A percentile compares a stretch with the other conserved stretches of the same genome.
phyloP scores from a whole-genome alignment of 78 protist species.

The Dictyostelium discoideum region DNA sequence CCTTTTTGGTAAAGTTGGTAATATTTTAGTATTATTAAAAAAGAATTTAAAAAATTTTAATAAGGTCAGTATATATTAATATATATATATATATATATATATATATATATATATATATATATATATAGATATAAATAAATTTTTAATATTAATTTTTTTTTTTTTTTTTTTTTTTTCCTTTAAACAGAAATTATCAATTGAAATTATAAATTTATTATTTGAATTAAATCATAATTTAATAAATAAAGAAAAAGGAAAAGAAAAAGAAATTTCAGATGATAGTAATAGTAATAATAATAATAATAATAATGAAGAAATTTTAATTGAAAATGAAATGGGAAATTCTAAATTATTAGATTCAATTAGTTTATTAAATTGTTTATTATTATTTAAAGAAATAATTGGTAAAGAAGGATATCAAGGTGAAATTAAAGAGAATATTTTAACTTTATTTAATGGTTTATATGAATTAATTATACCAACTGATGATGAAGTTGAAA shows the following conservation, averaged over 20 bases:
- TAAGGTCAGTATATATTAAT: neutral
- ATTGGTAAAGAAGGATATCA: neutral
- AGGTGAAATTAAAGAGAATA: neutral
- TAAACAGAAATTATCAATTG: neutral
- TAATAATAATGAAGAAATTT: constrained; percentile 9
- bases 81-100: too few relatives aligned
- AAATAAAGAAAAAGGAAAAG: neutral
- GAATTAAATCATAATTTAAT: neutral
- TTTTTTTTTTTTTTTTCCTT: too few relatives aligned
- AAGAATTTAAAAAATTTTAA: too few relatives aligned
- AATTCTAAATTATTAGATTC: neutral
- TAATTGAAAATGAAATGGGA: neutral
- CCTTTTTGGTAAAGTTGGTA: neutral
- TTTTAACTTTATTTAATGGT: neutral
- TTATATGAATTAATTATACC: neutral
- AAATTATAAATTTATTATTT: neutral
- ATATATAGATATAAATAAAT: too few relatives aligned
- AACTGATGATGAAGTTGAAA: neutral
- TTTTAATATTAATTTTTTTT: too few relatives aligned
- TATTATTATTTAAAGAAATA: neutral
- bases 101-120: too few relatives aligned
- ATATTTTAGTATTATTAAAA: too few relatives aligned
- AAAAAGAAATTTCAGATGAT: neutral
- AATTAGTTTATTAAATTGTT: constrained; percentile 1
- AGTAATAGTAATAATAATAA: constrained; percentile 18